Evolutionary conservation across 73 alveolate genomes (phyloP).

Genomic region (Stentor coeruleus): DNA sequence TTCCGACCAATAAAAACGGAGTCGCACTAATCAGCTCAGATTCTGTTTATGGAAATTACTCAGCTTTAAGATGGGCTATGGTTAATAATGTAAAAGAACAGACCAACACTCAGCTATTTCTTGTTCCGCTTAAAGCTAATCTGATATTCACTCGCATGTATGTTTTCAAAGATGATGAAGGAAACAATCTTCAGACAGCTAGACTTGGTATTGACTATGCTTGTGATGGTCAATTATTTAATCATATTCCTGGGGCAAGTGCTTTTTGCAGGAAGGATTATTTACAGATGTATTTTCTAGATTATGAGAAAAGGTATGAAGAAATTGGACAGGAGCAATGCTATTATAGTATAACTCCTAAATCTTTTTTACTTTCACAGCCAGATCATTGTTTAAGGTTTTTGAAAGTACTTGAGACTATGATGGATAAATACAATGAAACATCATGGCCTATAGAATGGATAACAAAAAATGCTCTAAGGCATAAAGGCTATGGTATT

Average conservation of each 20-base stretch:
- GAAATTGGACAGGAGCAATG: neutral
- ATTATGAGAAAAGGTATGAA: neutral
- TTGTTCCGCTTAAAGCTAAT: neutral
- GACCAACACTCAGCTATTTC: neutral
- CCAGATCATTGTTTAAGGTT: slow-evolving; percentile 7
- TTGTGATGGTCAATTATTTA: slow-evolving; percentile 1
- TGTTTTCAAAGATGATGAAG: neutral
- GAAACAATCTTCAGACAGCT: slow-evolving; percentile 23
- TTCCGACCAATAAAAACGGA: neutral
- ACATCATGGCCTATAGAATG: neutral
- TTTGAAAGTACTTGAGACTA: neutral
- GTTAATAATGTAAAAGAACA: neutral
- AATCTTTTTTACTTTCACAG: neutral
- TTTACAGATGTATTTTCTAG: slow-evolving; percentile 20
- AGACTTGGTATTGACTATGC: slow-evolving; percentile 30
- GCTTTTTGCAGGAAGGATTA: slow-evolving; percentile 22
- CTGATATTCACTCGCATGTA: slow-evolving; percentile 9
- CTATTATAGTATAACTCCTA: neutral
- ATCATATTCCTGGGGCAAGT: slow-evolving; percentile 32
- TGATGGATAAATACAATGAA: neutral
- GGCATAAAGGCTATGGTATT: slow-evolving; percentile 26
- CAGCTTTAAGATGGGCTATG: neutral
- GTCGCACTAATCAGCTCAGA: neutral
- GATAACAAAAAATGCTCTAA: neutral
- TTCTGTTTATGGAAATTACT: neutral